phyloP scores from a whole-genome alignment of 768 basidiomycete species.

The Amanita pseudoporphyria region DNA sequence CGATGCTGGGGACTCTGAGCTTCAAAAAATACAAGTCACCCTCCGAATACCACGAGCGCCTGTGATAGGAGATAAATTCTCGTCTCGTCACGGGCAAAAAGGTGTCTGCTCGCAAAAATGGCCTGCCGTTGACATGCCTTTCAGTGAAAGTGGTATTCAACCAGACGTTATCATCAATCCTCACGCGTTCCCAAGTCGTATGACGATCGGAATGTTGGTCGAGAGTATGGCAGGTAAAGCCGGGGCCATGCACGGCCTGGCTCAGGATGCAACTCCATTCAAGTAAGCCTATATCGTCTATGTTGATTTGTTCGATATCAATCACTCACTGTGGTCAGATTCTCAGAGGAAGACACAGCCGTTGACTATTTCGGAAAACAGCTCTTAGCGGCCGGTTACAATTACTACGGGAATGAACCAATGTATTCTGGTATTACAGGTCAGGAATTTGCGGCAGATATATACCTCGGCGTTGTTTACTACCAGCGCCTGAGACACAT shows the following conservation, averaged over 20 bases:
- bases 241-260: constrained; percentile 95
- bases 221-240: constrained; percentile 99
- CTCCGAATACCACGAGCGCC: constrained; percentile 90
- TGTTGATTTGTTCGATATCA: constrained; percentile 8
- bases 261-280: constrained; percentile 98
- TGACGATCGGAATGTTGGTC: constrained; percentile 99
- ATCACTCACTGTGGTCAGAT: constrained; percentile 36
- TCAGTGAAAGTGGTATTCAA: constrained; percentile 97
- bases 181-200: constrained; percentile 97
- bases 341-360: constrained; percentile 95
- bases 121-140: constrained; percentile 98
- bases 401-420: constrained; percentile 98
- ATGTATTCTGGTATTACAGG: constrained; percentile 99
- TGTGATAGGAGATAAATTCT: constrained; percentile 99
- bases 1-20: constrained; percentile 79
- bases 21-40: constrained; percentile 90
- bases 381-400: constrained; percentile 88
- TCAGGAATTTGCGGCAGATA: constrained; percentile 96
- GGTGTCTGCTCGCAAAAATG: constrained; percentile 99
- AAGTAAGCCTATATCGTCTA: constrained; percentile 43
- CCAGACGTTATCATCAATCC: constrained; percentile 99
- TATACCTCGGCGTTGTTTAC: constrained; percentile 97
- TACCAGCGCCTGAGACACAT: constrained; percentile 98
- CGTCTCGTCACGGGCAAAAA: constrained; percentile 97
- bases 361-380: constrained; percentile 97